phyloP scores from a whole-genome alignment of 345 rosid genomes.

The Acer saccharum region DNA sequence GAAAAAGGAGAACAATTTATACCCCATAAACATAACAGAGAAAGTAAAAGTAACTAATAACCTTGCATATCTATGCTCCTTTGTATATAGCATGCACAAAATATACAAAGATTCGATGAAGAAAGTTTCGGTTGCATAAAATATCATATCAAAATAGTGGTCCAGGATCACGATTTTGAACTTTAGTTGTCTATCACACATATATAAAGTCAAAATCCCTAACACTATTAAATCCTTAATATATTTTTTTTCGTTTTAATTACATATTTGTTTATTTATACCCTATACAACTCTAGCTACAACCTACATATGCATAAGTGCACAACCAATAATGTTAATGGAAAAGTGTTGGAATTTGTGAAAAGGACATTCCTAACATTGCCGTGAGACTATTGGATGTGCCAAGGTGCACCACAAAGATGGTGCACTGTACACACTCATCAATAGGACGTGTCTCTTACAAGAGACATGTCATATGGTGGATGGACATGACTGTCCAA shows the following conservation, averaged over 20 bases:
- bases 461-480: no score
- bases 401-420: no score
- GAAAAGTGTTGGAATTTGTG: neutral
- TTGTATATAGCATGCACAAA: neutral
- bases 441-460: no score
- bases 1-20: conserved; percentile 7
- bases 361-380: no score
- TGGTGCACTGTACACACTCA: no score
- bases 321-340: neutral
- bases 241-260: neutral
- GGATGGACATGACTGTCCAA: no score
- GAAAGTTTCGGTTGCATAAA: neutral
- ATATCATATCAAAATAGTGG: neutral
- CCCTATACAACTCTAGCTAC: neutral
- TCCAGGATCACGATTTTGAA: neutral
- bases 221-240: neutral
- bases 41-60: neutral
- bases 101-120: neutral
- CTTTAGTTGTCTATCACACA: conserved; percentile 5
- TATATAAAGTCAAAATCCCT: neutral
- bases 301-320: neutral
- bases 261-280: neutral
- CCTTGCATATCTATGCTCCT: neutral
- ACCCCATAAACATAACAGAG: neutral
- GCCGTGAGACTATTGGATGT: no score